Conservation (phyloP, 2,329 filamentous ascomycete genomes). For the Neocatenulostroma microsporum region DNA sequence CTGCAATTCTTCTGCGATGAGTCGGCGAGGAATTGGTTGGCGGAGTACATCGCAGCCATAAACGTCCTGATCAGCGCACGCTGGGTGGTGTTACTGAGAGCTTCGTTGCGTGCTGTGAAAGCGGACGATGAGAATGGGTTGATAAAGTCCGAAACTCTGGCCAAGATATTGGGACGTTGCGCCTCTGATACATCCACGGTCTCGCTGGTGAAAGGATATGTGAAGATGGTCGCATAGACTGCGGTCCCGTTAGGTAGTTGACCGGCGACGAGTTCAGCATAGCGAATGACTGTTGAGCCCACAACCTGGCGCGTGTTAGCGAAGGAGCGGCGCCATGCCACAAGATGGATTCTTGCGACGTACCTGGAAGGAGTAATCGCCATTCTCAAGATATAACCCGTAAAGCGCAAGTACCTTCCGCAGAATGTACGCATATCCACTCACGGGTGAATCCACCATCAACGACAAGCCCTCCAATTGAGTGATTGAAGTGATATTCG, state of each 20-base stretch:
- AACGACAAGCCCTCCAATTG: background rate
- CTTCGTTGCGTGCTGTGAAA: background rate
- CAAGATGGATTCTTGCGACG: background rate
- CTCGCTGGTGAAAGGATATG: background rate
- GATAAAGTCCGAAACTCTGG: conserved; percentile 1
- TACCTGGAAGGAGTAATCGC: conserved; percentile 3
- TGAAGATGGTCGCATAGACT: conserved; percentile 3
- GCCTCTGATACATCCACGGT: background rate
- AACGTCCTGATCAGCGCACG: background rate
- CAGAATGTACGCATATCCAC: conserved; percentile 2
- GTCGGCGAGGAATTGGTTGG: background rate
- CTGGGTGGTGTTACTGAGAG: conserved; percentile 2
- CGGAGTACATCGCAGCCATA: background rate
- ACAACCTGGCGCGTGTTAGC: background rate
- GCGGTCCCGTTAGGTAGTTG: conserved; percentile 2
- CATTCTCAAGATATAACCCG: background rate
- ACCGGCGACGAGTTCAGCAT: background rate
- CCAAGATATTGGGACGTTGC: background rate
- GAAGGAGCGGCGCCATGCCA: background rate
- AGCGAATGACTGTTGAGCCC: conserved; percentile 1
- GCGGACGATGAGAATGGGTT: background rate
- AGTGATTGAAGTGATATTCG: background rate
- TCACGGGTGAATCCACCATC: conserved; percentile 1
- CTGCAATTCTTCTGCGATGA: background rate
- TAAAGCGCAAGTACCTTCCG: conserved; percentile 2